Percentiles rank a stretch among this genome's conserved stretches.
Evolutionary conservation across 371 early-diverging fungal genomes (phyloP).

Genomic region (Nematocida major): DNA sequence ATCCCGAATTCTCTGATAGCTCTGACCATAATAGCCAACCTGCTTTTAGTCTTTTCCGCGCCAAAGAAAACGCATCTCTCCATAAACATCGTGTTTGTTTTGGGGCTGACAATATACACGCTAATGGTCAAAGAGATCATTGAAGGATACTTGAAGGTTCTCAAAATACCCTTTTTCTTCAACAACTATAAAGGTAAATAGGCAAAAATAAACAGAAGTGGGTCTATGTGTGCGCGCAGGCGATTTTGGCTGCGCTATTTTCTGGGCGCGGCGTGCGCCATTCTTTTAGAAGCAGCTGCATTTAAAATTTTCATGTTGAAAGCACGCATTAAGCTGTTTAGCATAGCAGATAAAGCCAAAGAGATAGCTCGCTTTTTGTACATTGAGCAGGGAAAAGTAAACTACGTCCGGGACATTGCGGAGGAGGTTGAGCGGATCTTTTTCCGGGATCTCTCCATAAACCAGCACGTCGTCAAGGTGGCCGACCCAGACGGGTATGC

Average conservation of each 20-base stretch:
- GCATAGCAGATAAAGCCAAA: neutral
- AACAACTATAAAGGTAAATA: neutral
- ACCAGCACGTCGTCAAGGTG: neutral
- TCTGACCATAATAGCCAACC: neutral
- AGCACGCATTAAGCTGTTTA: slow-evolving; percentile 12
- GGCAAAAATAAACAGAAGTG: neutral
- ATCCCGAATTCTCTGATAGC: neutral
- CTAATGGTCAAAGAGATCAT: neutral
- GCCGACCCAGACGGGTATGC: neutral
- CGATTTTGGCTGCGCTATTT: too few relatives aligned
- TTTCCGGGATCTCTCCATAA: neutral
- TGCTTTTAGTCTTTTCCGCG: neutral
- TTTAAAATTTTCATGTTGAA: slow-evolving; percentile 15
- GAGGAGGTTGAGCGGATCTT: neutral
- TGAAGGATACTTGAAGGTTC: neutral
- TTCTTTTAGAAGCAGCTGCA: neutral
- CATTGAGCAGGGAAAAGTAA: neutral
- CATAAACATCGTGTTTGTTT: neutral
- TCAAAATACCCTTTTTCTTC: slow-evolving; percentile 2
- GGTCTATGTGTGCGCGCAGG: too few relatives aligned
- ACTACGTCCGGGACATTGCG: neutral
- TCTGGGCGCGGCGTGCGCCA: too few relatives aligned
- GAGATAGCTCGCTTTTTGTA: neutral
- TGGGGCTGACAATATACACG: neutral
- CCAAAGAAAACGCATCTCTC: neutral